Base-by-base conservation (phyloP, 2,329 filamentous ascomycete genomes). In the Bipolaris sorokiniana region DNA sequence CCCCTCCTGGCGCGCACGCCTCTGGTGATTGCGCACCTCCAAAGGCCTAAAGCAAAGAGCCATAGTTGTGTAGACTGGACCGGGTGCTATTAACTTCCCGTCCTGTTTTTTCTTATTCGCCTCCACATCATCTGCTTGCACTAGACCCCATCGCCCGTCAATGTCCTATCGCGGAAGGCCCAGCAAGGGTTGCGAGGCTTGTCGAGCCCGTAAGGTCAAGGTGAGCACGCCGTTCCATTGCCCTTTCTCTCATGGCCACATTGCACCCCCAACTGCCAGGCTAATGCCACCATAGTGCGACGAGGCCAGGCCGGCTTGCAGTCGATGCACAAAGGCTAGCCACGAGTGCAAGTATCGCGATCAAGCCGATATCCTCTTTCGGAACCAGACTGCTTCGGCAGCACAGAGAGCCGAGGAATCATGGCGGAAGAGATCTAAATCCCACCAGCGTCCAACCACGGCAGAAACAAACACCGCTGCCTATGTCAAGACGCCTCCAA, bases 111-210 rank as follows among this genome's bases (percentile, higher is more conserved):
- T 36, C 44, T 11, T 46, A 10, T 33, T 18, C 33, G 40, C 20
- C 16, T 44, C n/a, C 31, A 3, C 38, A 34, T 42, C 33, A 34
- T 42, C 38, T 45, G 41, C 45, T 42, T 55, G 47, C 47, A 37
- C 44, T 58, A 49, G 51, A 20, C 28, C 13, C 22, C 38, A 28
- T 26, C 18, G 20, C 34, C 33, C 26, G 28, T 45, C 54, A 57
- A 75, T 74, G 71, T 71, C 70, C 26, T 75, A 75, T 53, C 70
- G 71, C 33, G 72, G 73, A 50, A 61, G 71, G 20, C 73, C 72
- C 11, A 76, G 73, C 58, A 76, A 74, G 65, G 72, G 73, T 26
- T 76, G 72, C 42, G 68, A 74, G 54, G 60, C 67, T 36, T 76
- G 73, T 58, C 64, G 73, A 56, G 59, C 68, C 51, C 67, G 71